phyloP scores from a whole-genome alignment of 2,329 filamentous ascomycete species.

The Chaetomiaceae sp. region DNA sequence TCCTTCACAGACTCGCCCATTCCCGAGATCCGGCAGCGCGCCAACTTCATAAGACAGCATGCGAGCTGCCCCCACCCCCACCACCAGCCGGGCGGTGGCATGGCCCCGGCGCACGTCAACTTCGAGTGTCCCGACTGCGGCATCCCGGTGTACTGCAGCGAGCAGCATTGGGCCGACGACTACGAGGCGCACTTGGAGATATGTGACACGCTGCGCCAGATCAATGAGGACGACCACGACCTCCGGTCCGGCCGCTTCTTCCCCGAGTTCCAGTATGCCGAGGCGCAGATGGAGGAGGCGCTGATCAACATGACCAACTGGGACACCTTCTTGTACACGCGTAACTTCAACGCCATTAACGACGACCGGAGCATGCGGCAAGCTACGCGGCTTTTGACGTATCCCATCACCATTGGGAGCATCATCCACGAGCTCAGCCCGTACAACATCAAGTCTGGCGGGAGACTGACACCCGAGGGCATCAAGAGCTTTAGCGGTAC shows the following conservation, averaged over 20 bases:
- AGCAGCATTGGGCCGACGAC: constrained; percentile 93
- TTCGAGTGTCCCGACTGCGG: constrained; percentile 98
- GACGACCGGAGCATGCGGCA: constrained; percentile 87
- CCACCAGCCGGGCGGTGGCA: constrained; percentile 61
- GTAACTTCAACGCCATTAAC: constrained; percentile 87
- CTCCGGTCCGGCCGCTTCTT: constrained; percentile 86
- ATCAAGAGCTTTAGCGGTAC: constrained; percentile 88
- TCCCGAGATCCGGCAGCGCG: constrained; percentile 78
- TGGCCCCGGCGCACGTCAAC: constrained; percentile 74
- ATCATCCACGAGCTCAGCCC: constrained; percentile 92
- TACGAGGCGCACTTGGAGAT: constrained; percentile 90
- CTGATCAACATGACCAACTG: constrained; percentile 97
- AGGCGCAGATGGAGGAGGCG: constrained; percentile 83
- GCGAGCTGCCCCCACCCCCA: constrained; percentile 89
- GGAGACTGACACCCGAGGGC: constrained; percentile 78
- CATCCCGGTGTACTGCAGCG: constrained; percentile 86
- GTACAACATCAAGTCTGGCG: constrained; percentile 71
- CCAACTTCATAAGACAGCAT: constrained; percentile 87
- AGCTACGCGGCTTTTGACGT: constrained; percentile 87
- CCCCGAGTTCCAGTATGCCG: constrained; percentile 88
- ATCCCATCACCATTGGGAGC: constrained; percentile 86
- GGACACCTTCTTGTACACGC: constrained; percentile 93
- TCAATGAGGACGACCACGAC: constrained; percentile 98
- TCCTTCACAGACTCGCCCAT: constrained; percentile 85
- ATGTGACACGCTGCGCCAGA: constrained; percentile 84